phyloP scores from a whole-genome alignment of 2,329 filamentous ascomycete species.

The Mariannaea sp. region DNA sequence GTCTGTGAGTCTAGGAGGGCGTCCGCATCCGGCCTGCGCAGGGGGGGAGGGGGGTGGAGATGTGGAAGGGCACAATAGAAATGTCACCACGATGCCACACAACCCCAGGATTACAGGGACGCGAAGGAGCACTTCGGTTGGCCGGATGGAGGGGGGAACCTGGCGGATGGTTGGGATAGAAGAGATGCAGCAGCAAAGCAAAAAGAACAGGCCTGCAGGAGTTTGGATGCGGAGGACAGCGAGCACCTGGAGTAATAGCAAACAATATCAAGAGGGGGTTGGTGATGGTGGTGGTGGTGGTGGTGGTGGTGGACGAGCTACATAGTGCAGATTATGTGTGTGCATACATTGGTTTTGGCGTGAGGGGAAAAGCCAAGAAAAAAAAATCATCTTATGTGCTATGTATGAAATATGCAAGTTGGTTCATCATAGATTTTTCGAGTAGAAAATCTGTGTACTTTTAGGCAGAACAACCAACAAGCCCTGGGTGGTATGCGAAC shows the following conservation, averaged over 20 bases:
- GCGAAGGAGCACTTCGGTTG: not conserved
- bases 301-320: too few species aligned
- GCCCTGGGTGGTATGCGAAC: too few species aligned
- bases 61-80: not conserved
- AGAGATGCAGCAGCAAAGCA: not conserved
- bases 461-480: too few species aligned
- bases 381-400: too few species aligned
- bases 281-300: too few species aligned
- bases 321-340: not conserved
- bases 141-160: not conserved
- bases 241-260: not conserved
- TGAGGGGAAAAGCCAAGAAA: not conserved
- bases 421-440: too few species aligned
- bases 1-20: too few species aligned
- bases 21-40: too few species aligned
- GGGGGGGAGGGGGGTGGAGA: too few species aligned
- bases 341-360: not conserved
- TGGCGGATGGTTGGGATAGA: not conserved
- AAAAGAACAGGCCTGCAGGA: not conserved
- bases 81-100: not conserved
- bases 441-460: too few species aligned
- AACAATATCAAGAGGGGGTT: not conserved
- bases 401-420: too few species aligned
- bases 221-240: not conserved
- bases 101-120: conserved; percentile 6